Evolutionary conservation across 208 protist species (phyloP).

Genomic region (Novymonas esmeraldas): DNA sequence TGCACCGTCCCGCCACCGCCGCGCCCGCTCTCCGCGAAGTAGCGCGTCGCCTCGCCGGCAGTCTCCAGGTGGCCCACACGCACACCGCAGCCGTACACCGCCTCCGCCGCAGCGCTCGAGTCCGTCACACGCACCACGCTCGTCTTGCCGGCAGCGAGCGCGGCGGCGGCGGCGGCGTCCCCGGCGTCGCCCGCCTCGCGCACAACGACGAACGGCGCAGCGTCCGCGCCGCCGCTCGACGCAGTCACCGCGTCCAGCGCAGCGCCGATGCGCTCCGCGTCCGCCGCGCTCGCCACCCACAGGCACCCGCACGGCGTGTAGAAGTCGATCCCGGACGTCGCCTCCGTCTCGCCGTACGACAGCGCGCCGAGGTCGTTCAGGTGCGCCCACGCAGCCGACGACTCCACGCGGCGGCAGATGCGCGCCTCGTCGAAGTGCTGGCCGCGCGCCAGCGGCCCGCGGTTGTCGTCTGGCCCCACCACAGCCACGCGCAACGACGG

Average conservation of each 20-base stretch:
- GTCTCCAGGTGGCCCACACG: too few relatives aligned
- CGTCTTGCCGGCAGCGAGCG: conserved; percentile 10
- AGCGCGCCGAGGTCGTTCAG: conserved; percentile 23
- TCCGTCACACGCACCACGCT: conserved; percentile 17
- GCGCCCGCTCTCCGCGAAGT: too few relatives aligned
- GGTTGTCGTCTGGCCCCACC: conserved; percentile 25
- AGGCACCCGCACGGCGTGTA: conserved; percentile 25
- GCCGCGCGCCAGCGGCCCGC: conserved; percentile 15
- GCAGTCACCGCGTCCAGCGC: conserved; percentile 17
- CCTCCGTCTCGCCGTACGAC: conserved; percentile 25
- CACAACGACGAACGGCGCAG: conserved; percentile 13
- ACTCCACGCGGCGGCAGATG: conserved; percentile 31
- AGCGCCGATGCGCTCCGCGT: conserved; percentile 5
- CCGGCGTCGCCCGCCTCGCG: not conserved
- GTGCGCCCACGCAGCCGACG: conserved; percentile 9
- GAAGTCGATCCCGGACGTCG: conserved; percentile 20
- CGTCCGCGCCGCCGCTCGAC: not conserved
- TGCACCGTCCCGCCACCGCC: too few relatives aligned
- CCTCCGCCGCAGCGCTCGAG: conserved; percentile 13
- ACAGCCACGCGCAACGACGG: conserved; percentile 17
- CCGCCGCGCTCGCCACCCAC: conserved; percentile 13
- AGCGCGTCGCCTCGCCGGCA: too few relatives aligned
- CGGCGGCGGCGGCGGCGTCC: conserved; percentile 7
- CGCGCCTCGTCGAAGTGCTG: conserved; percentile 39
- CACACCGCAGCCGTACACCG: conserved; percentile 12